These are phyloP conservation scores for Blastobotrys raffinosifermentans DNA, from an alignment of 1,139 yeast genomes.

Conservation along the genomic window DNA sequence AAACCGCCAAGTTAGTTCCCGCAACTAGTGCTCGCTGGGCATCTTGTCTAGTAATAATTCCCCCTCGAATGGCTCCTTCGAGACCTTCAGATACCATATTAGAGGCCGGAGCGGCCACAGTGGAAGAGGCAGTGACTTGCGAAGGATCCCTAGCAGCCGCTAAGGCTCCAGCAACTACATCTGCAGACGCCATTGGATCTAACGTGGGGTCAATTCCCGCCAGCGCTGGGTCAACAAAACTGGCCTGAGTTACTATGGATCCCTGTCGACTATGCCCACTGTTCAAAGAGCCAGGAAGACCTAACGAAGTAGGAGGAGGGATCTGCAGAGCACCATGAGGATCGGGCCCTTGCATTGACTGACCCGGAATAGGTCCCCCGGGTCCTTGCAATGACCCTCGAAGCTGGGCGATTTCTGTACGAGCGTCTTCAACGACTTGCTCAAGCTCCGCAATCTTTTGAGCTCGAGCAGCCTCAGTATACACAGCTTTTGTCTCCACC, in stretches of 20 bases:
- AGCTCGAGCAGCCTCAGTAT: slow-evolving; percentile 1
- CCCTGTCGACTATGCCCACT: neutral
- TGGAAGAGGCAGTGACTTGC: neutral
- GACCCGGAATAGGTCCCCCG: neutral
- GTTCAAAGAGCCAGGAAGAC: neutral
- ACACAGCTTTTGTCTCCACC: slow-evolving; percentile 4
- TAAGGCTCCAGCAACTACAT: neutral
- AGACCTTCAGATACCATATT: neutral
- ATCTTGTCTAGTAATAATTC: slow-evolving; percentile 1
- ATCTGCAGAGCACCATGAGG: neutral
- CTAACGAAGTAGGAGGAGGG: neutral
- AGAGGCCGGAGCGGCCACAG: neutral
- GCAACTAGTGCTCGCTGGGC: neutral
- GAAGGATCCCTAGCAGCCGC: neutral
- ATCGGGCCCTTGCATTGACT: neutral
- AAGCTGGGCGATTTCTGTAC: slow-evolving; percentile 3
- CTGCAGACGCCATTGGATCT: neutral
- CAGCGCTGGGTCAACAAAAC: neutral
- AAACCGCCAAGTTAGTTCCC: neutral
- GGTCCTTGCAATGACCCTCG: slow-evolving; percentile 3
- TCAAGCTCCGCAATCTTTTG: slow-evolving; percentile 5
- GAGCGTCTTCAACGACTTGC: slow-evolving; percentile 4
- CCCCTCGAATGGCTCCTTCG: neutral
- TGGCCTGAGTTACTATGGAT: neutral
- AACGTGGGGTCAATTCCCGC: neutral